Base-by-base conservation (phyloP, 1,139 yeast species). In the Spathaspora sp. region DNA sequence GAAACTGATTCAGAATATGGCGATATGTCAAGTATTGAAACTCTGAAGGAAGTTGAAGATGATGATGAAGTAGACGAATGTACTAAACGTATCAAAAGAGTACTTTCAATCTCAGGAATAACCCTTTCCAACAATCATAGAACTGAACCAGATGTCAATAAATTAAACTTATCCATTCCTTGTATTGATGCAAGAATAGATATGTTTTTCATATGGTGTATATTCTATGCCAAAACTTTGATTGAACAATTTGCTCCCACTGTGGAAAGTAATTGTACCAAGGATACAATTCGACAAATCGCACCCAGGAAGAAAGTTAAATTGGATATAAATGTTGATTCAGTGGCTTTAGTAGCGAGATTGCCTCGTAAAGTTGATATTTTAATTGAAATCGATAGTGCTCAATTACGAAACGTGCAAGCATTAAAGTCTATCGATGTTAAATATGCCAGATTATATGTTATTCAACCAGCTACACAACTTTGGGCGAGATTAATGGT, bases 391-490 rank as follows among this genome's bases (percentile, higher is more conserved):
- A 47, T 78, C 4, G 80, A 76, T 49, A 57, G 65, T 2, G 56
- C 80, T 8, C 56, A 58, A 9, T 51, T 73, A 16, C 51, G 59
- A 17, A 66, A 70, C 43, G 60, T 64, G 2, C 57, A 68, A 24
- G 62, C 56, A 3, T 56, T 67, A 27, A 72, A 63, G 34, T 48
- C 60, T 4, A 53, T 71, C 7, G 58, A 60, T 15, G 63, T 78
- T 17, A 65, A 65, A 40, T 71, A 68, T 44, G 58, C 71, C 25
- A 63, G 86, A 38, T 59, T 81, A 42, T 82, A 78, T 55, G 80
- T 81, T 8, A 65, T 71, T 11, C 84, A 81, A 46, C 87, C 88
- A 0, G 68, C 73, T 2, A 76, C 82, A 4, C 68, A 70, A 25
- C 59, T 72, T 15, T 75, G 80, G 80, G 56, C 76, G 0, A 58